Percentiles rank a stretch among this genome's conserved stretches.
phyloP scores from a whole-genome alignment of 2,329 filamentous ascomycete genomes.

The Lasiodiplodia hormozganensis region DNA sequence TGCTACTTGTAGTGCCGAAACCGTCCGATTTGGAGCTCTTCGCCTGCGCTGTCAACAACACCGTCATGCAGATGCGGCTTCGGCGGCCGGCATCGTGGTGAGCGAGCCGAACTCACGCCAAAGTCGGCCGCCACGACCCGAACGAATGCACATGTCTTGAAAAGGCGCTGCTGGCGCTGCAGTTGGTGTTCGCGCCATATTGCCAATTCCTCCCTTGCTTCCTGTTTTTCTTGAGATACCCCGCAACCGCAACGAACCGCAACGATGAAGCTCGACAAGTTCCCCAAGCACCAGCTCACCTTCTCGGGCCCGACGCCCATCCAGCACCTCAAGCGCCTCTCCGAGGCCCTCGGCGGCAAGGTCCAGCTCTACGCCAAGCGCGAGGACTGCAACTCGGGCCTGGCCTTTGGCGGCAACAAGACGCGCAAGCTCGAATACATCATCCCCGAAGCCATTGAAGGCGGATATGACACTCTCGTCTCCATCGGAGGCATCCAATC shows the following conservation, averaged over 20 bases:
- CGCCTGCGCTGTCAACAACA: conserved; percentile 19
- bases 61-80: conserved; percentile 9
- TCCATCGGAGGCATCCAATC: conserved; percentile 73
- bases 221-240: conserved; percentile 3
- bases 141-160: background rate
- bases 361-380: conserved; percentile 74
- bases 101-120: conserved; percentile 11
- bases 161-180: conserved; percentile 10
- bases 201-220: background rate
- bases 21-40: background rate
- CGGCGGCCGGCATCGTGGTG: conserved; percentile 8
- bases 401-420: conserved; percentile 74
- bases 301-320: conserved; percentile 74
- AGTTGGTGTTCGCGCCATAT: background rate
- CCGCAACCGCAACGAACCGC: background rate
- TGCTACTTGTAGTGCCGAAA: background rate
- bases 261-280: conserved; percentile 30
- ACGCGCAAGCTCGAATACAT: conserved; percentile 74
- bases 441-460: conserved; percentile 65
- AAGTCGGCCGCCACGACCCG: conserved; percentile 3
- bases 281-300: conserved; percentile 52
- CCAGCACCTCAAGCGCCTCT: conserved; percentile 70
- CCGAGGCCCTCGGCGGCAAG: conserved; percentile 63
- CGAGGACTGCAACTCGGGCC: conserved; percentile 73
- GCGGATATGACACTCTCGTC: conserved; percentile 67